Evolutionary conservation across 352 stramenopile genomes (phyloP), one percentile per base, ranked within the genome.

Genomic region (Halophytophthora batemanensis): DNA sequence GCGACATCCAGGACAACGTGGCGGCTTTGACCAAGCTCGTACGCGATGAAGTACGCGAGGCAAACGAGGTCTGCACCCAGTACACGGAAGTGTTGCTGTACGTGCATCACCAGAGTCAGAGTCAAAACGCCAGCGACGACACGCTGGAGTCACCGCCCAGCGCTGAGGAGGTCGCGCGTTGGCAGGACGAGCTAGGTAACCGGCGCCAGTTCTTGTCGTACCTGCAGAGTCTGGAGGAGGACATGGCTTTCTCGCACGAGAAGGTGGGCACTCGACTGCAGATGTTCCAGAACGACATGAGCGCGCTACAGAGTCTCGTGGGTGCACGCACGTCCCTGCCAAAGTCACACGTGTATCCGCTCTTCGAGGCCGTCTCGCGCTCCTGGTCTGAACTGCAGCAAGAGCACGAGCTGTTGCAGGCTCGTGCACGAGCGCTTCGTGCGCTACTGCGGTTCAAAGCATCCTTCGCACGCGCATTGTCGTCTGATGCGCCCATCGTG

Each of bases 281-380:
- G 31, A 82, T 71, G 21, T 90, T 95, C 59, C 66, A 83, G 18
- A 77, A 56, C 45, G 77, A 92, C 23, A 59, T 92, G 51, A 75
- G 46, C 13, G 79, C 79, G 23, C 64, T 90, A 45, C 81, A 87
- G 62, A 87, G 69, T 34, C 66, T 97, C n/a, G 87, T 98, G 1
- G 86, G 86, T 13, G 74, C 81, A 2, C 74, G 85, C 18, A 89
- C 80, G 10, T 96, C 87, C 23, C 69, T 98, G 50, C 89, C 90
- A 21, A 98, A 98, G 52, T 94, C 92, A 8, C 84, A 97, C 34
- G 92, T 98, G 5, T 98, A 98, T 55, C 93, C 93, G 21, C 84
- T 97, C 15, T 98, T 98, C 59, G 88, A 97, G 59, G 73, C 81
- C 12, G 74, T 97, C 2, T 87, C 86, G 6, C 73, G 69, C 54